phyloP scores from a whole-genome alignment of 202 grass and related monocot genomes.

The Panicum hallii region DNA sequence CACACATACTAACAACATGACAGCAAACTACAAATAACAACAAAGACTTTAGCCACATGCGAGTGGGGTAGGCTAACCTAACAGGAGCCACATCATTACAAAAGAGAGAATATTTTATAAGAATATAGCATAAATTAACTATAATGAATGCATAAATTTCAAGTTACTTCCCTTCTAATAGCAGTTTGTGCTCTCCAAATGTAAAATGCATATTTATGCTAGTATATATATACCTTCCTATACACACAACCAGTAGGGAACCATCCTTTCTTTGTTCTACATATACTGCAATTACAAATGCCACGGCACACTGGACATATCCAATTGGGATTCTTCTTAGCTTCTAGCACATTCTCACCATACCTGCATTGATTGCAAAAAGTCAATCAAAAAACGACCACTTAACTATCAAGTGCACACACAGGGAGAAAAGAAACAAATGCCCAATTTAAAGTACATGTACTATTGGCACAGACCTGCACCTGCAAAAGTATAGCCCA shows the following conservation, averaged over 20 bases:
- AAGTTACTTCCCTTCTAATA: neutral
- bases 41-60: neutral
- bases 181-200: neutral
- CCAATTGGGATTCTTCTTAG: conserved; percentile 78
- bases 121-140: neutral
- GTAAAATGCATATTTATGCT: neutral
- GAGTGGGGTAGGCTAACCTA: no score
- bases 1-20: neutral
- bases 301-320: conserved; percentile 89
- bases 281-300: conserved; percentile 97
- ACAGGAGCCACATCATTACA: neutral
- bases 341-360: conserved; percentile 96
- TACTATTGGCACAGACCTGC: neutral
- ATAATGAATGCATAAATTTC: neutral
- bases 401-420: conserved; percentile 9
- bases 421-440: neutral
- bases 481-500: neutral
- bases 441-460: neutral
- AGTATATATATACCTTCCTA: conserved; percentile 55
- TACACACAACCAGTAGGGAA: conserved; percentile 69
- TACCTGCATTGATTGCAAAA: conserved; percentile 62
- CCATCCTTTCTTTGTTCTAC: conserved; percentile 96
- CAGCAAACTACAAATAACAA: neutral
- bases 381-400: conserved; percentile 13
- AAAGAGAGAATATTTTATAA: neutral